Conservation (phyloP, 805 yeast species). For the Candida boidinii region DNA sequence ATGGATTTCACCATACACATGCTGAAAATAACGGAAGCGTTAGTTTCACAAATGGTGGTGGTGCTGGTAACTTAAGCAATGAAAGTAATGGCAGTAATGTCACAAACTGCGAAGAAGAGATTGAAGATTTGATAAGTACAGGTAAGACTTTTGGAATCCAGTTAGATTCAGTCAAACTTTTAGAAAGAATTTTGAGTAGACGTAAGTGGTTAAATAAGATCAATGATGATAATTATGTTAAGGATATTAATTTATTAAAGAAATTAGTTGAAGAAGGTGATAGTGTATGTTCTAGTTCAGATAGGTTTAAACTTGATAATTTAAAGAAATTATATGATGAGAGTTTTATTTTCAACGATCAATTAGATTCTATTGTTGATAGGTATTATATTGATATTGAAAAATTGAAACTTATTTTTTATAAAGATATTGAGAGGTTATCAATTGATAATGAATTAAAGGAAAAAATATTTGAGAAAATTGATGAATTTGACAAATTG, state of each 20-base stretch:
- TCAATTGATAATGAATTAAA: conserved; percentile 9
- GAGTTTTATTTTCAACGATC: conserved; percentile 9
- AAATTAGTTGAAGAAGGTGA: conserved; percentile 18
- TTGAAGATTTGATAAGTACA: conserved; percentile 42
- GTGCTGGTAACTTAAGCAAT: too few species aligned
- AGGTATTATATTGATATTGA: conserved; percentile 1
- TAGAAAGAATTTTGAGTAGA: conserved; percentile 30
- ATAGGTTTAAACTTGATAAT: conserved; percentile 6
- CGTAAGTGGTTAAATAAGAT: conserved; percentile 29
- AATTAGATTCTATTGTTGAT: conserved; percentile 1
- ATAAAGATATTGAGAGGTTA: conserved; percentile 7
- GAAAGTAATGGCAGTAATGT: conserved; percentile 17
- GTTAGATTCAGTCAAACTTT: conserved; percentile 35
- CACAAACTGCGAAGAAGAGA: conserved; percentile 29
- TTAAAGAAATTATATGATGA: conserved; percentile 8
- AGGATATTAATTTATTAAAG: conserved; percentile 7
- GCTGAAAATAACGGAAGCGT: too few species aligned
- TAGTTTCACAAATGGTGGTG: too few species aligned
- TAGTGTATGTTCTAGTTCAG: conserved; percentile 8
- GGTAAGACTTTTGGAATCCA: conserved; percentile 56
- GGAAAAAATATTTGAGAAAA: conserved; percentile 53
- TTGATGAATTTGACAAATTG: conserved; percentile 70
- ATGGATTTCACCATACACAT: too few species aligned
- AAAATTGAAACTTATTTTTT: conserved; percentile 6
- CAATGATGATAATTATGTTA: conserved; percentile 17